These are phyloP conservation scores for Spergularia azorica DNA, from an alignment of 179 eudicot species.

Conservation along the genomic window DNA sequence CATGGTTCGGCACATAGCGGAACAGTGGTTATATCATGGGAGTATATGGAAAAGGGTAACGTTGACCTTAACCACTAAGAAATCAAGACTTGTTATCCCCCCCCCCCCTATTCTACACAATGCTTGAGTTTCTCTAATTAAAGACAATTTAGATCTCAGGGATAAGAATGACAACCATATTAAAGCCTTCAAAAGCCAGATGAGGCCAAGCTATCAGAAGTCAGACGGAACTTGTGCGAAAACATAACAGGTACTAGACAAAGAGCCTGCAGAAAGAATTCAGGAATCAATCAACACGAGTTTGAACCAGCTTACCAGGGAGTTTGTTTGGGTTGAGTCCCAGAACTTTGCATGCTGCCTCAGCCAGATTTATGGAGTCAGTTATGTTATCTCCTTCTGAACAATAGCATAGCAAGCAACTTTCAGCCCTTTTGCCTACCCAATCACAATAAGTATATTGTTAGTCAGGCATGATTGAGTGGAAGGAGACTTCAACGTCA, in stretches of 20 bases:
- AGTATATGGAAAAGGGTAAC: neutral
- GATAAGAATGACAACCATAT: neutral
- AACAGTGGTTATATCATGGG: no score
- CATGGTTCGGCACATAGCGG: neutral
- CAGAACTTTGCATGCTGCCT: constrained; percentile 63
- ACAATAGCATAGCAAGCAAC: constrained; percentile 93
- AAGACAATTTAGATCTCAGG: neutral
- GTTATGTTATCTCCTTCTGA: constrained; percentile 97
- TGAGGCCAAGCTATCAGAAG: neutral
- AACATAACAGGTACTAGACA: neutral
- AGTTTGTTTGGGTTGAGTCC: constrained; percentile 37
- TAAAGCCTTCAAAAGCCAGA: no score
- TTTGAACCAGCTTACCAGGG: constrained; percentile 40
- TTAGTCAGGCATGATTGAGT: constrained; percentile 6
- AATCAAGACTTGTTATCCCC: neutral
- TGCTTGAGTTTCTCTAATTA: constrained; percentile 5
- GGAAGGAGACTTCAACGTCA: neutral
- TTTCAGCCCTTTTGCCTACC: constrained; percentile 86
- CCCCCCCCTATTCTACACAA: neutral
- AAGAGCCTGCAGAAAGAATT: constrained; percentile 8
- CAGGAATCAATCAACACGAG: neutral
- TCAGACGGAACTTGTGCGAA: neutral
- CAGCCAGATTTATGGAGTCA: constrained; percentile 82
- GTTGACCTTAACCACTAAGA: neutral
- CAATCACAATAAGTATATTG: constrained; percentile 6